phyloP scores from a whole-genome alignment of 371 early-diverging fungal species.

The Choanephora cucurbitarum region DNA sequence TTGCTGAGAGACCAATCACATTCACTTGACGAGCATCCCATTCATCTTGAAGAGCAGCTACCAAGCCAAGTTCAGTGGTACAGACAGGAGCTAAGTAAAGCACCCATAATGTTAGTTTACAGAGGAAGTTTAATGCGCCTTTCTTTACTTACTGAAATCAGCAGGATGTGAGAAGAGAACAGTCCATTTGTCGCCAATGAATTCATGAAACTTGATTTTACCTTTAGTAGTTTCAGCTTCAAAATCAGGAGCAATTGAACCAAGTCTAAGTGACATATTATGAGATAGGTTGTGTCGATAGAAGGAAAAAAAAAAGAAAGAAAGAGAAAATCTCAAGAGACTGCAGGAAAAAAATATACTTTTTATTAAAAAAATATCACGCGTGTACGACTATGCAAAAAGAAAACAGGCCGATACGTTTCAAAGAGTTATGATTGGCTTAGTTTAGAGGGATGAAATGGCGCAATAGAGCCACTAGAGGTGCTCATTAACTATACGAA shows the following conservation, averaged over 20 bases:
- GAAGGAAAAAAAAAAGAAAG: constrained; percentile 9
- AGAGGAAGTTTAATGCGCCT: too few relatives aligned
- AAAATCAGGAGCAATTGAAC: constrained; percentile 76
- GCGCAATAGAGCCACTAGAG: constrained; percentile 24
- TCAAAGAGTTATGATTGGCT: constrained; percentile 15
- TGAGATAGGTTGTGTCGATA: too few relatives aligned
- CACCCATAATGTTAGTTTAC: background rate
- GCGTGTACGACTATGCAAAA: constrained; percentile 6
- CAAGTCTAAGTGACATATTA: constrained; percentile 62
- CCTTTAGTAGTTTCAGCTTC: constrained; percentile 86
- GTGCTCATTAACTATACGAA: constrained; percentile 6
- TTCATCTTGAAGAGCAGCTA: constrained; percentile 78
- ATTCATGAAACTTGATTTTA: constrained; percentile 87
- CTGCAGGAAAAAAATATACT: constrained; percentile 4
- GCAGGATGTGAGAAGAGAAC: constrained; percentile 95
- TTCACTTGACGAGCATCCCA: constrained; percentile 84
- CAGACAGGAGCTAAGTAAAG: constrained; percentile 79
- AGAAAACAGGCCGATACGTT: constrained; percentile 1
- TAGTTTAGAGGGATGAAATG: constrained; percentile 1
- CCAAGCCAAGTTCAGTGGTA: constrained; percentile 93
- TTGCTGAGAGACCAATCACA: constrained; percentile 91
- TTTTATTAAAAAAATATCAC: background rate
- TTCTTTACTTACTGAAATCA: constrained; percentile 84
- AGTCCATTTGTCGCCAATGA: constrained; percentile 85
- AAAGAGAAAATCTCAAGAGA: constrained; percentile 7